phyloP scores from a whole-genome alignment of 2,329 filamentous ascomycete species.

The Dendryphion nanum region DNA sequence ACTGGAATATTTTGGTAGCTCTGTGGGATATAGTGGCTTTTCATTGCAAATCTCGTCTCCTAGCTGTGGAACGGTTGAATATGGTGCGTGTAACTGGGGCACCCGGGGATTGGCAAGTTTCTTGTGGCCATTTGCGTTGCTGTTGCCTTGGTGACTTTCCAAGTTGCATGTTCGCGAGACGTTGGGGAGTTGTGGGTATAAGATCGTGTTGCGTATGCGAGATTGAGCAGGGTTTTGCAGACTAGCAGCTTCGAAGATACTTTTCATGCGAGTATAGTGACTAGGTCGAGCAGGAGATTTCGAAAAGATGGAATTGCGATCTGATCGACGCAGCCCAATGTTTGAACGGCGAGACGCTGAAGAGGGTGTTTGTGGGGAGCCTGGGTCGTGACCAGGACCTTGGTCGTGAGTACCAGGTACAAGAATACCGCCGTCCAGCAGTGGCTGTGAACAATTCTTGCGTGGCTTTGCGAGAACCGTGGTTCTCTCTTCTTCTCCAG shows the following conservation, averaged over 20 bases:
- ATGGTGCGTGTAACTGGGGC: not conserved
- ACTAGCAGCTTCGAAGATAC: conserved; percentile 24
- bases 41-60: not conserved
- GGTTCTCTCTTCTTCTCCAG: conserved; percentile 1
- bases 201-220: not conserved
- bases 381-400: not conserved
- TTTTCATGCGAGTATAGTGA: conserved; percentile 25
- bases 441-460: too few species aligned
- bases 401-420: not conserved
- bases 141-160: not conserved
- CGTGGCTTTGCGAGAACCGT: conserved; percentile 2
- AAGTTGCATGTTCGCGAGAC: conserved; percentile 12
- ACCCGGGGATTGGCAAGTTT: not conserved
- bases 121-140: not conserved
- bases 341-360: conserved; percentile 16
- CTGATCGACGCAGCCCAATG: conserved; percentile 21
- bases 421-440: not conserved
- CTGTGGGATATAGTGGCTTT: not conserved
- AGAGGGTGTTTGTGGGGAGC: conserved; percentile 2
- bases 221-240: conserved; percentile 4
- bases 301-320: conserved; percentile 16
- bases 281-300: conserved; percentile 30
- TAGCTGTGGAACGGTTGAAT: conserved; percentile 1
- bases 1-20: not conserved
- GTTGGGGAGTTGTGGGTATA: conserved; percentile 26